Evolutionary conservation across 179 eudicot genomes (phyloP), one percentile per base, ranked within the genome.

Genomic region (Vitellaria paradoxa): DNA sequence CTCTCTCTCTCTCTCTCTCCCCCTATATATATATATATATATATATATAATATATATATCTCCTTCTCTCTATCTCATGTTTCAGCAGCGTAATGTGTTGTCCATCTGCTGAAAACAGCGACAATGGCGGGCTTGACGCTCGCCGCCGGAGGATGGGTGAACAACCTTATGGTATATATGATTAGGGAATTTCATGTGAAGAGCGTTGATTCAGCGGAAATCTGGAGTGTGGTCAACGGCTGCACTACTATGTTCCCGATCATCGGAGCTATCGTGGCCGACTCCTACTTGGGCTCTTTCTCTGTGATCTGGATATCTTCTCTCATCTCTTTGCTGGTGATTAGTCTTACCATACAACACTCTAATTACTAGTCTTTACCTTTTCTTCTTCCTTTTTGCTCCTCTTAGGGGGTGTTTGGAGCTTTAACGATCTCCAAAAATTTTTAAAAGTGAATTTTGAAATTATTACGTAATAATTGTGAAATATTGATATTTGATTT

Each of bases 181-280:
- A 84, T 85, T n/a, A 55, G 75, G 1, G 83, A 89, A 65, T 89
- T 79, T 71, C 79, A 89, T 21, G 80, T 87, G 18, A 84, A 84
- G 50, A 81, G 83, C 71, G 81, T 89, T 2, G 82, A 79, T 18
- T 86, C 92, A 12, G 80, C 88, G 60, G 85, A 84, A 74, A 77
- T 87, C 5, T 76, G n/a, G 73, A 89, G 82, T 73, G 73, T 89
- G 3, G 74, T 84, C 7, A 76, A 78, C 24, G 89, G 89, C 76
- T 82, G 86, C 78, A 49, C 50, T 70, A 65, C 70, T 13, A 65
- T 89, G 24, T 75, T 86, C 18, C 87, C 90, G 0, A 56, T 87
- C 13, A 4, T 85, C 9, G 90, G 87, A 15, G 92, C 90, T 15
- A 78, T 89, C 40, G 5, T 84, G 26, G 90, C 92, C 5, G 92